Evolutionary conservation across 2,329 filamentous ascomycete species (phyloP), one percentile per base, ranked within the genome.

Genomic region (Aspergillus sp.): DNA sequence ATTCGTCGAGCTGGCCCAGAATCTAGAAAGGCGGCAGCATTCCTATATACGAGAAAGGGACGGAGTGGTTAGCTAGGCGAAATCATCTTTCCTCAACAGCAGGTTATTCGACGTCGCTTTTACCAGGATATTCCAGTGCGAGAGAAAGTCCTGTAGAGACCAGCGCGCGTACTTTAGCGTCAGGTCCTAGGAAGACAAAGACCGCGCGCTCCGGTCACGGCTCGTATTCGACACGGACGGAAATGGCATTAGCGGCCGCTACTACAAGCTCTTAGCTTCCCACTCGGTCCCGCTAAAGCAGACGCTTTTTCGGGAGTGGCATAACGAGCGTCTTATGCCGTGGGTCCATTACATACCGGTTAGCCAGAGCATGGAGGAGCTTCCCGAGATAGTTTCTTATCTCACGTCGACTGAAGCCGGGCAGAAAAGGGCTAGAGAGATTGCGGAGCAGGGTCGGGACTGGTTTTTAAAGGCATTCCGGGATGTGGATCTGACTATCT

Each of bases 311-410:
- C 37, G 42, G n/a, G 48, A 51, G 27, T 48, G 46, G 48, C 46
- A 51, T 33, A 45, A 48, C 27, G 41, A 49, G 2, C 42, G 46
- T 15, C 34, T 49, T 1, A 14, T 35, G 10, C 40, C 43, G 5
- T 48, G 45, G 45, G 41, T 44, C 20, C 48, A 49, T 31, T 49
- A 48, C 27, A 42, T 49, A 15, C 46, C 45, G 0, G 42, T 47
- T n/a, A 45, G 42, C 15, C 39, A 41, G 22, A 40, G 42, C 25
- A 39, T 48, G 39, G 40, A 40, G 24, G 45, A 48, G 24, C 35
- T 48, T 4, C 42, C 41, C 6, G 42, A 44, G 26, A 24, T 48
- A 10, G 32, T 48, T 8, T 24, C n/a, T 5, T 48, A 43, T 33
- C 29, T 48, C 12, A 39, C 40, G 8, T 43, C 43, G 3, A 11